Percentiles rank a stretch among this genome's conserved stretches.
Evolutionary conservation across 2,329 filamentous ascomycete species (phyloP).

Genomic region (Colletotrichum musae): DNA sequence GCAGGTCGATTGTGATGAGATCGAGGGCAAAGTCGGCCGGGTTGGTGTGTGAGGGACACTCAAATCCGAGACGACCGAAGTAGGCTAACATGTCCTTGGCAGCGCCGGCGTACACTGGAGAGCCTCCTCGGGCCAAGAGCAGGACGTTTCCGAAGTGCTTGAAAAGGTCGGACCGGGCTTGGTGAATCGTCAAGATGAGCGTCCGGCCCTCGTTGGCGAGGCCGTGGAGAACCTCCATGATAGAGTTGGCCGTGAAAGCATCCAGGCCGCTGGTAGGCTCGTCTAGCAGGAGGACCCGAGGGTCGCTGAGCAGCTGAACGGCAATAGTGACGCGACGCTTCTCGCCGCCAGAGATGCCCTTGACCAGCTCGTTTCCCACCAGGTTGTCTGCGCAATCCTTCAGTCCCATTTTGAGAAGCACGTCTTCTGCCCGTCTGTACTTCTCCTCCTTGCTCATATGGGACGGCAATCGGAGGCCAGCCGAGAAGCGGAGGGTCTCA

Average conservation of each 20-base stretch:
- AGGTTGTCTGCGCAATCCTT: slow-evolving; percentile 85
- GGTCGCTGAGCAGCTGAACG: slow-evolving; percentile 83
- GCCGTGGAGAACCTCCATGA: slow-evolving; percentile 80
- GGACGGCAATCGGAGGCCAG: slow-evolving; percentile 77
- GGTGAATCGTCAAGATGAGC: slow-evolving; percentile 83
- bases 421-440: slow-evolving; percentile 76
- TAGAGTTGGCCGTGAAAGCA: slow-evolving; percentile 83
- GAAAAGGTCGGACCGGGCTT: slow-evolving; percentile 82
- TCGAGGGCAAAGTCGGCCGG: slow-evolving; percentile 85
- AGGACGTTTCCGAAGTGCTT: slow-evolving; percentile 79
- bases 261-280: slow-evolving; percentile 84
- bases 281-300: slow-evolving; percentile 79
- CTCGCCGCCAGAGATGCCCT: slow-evolving; percentile 85
- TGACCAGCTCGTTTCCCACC: slow-evolving; percentile 79
- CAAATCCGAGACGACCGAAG: slow-evolving; percentile 71
- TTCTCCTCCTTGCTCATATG: slow-evolving; percentile 81
- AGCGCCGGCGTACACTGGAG: slow-evolving; percentile 76
- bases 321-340: slow-evolving; percentile 85
- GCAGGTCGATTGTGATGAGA: slow-evolving; percentile 82
- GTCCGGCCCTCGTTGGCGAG: slow-evolving; percentile 82
- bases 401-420: slow-evolving; percentile 81
- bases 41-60: slow-evolving; percentile 79
- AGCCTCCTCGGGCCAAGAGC: slow-evolving; percentile 78
- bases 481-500: slow-evolving; percentile 80
- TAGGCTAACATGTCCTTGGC: slow-evolving; percentile 76